Base-by-base conservation (phyloP, 1,139 yeast species). In the Protomyces macrosporus region DNA sequence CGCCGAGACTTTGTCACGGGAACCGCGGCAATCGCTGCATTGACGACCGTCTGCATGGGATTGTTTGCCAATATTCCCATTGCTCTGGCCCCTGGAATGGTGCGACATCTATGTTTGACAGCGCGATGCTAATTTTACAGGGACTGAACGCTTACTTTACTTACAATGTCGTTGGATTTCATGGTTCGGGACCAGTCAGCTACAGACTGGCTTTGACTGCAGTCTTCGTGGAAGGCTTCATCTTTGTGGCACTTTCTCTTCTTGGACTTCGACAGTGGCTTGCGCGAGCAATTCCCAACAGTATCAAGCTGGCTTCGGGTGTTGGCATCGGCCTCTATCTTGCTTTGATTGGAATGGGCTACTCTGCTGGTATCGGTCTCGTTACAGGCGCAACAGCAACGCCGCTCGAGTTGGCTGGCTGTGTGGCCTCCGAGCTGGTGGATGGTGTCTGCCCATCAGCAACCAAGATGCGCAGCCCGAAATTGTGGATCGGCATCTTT, bases 1-100 rank as follows among this genome's bases (percentile, higher is more conserved):
- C 63, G 60, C 33, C 69, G 65, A n/a, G 69, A 67, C 52, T 60
- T 67, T 33, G 67, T 67, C 54, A 67, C 69, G 30, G 69, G 67
- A 33, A 67, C 69, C 32, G 69, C 69, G 32, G 69, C 68, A 50
- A 65, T 67, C 40, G 65, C 69, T 30, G 60, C 66, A 35, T 64
- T 67, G 32, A 58, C 69, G 52, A 62, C 68, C 40, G 56, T 67
- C 60, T 65, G 65, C 58, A 67, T 67, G 69, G 69, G 69, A 34
- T 64, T 67, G n/a, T 66, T 67, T 45, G 69, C 69, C 45, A 67
- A 67, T 58, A 64, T 67, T 48, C 69, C 69, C 34, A 53, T 67
- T 48, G 69, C 69, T n/a, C 66, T 67, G 35, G 69, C 69, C 34
- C 69, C 69, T 30, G 69, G 69, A 35, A 67, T 67, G 69, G 23